Base-by-base conservation (phyloP, 1,284 basidiomycete genomes). In the Cronartium quercuum region DNA sequence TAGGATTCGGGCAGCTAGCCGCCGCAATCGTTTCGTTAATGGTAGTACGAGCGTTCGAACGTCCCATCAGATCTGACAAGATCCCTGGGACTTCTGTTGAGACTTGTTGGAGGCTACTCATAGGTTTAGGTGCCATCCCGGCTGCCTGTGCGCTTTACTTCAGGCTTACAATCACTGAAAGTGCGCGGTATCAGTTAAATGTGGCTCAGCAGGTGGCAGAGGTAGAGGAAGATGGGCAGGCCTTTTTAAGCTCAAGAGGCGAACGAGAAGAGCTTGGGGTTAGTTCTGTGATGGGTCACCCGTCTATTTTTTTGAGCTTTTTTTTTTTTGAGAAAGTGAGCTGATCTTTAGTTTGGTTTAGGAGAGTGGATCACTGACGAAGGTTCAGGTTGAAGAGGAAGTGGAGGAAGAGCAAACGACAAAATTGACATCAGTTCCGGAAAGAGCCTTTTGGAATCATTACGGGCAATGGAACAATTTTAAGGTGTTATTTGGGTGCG, bases 131-230 rank as follows among this genome's bases (percentile, higher is more conserved):
- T 40, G 81, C 80, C 77, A 82, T 84, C 37, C 84, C 84, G 62
- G 84, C 80, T 24, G 77, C 77, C 76, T 78, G 82, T 55, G 83
- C 83, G n/a, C 81, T 84, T 66, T 86, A 85, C 82, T 85, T 84
- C 83, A 84, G 82, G 68, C 79, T 82, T 62, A 82, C 83, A 44
- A 84, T 84, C 77, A 82, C 84, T 76, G 85, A 85, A 80, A 85
- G 85, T 15, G 80, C 91, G 44, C 90, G 91, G 78, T 94, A 90
- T 85, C 92, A 90, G 76, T 90, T 92, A 88, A 91, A 92, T 83
- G 87, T 92, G 78, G 90, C 92, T 83, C 88, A 90, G 76, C 91
- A 92, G 82, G 85, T 92, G 77, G 84, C 86, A 78, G 88, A 89
- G 79, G 90, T 90, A 10, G 79, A 86, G 12, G 83, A 85, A 69